Percentiles rank a stretch among this genome's conserved stretches.
These are phyloP conservation scores for Tricharina praecox DNA, from an alignment of 495 filamentous ascomycete genomes.

Conservation along the genomic window DNA sequence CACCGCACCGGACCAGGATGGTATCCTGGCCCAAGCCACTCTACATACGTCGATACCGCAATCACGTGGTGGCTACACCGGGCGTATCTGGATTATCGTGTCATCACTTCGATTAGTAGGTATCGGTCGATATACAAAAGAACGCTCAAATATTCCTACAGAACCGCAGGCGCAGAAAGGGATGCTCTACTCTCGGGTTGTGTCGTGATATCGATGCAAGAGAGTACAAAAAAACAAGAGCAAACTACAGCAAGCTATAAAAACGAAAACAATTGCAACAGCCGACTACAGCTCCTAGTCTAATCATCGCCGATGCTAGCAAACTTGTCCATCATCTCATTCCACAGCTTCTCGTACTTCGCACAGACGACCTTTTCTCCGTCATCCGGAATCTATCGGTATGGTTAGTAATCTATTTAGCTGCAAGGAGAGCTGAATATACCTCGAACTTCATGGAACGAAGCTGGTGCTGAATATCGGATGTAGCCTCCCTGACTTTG, in stretches of 20 bases:
- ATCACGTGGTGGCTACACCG: no score
- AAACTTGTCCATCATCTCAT: slow-evolving; percentile 89
- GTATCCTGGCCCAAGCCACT: no score
- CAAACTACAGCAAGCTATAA: not conserved
- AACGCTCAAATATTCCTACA: no score
- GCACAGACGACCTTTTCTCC: slow-evolving; percentile 21
- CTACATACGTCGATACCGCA: no score
- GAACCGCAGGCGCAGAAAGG: no score
- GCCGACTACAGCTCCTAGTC: not conserved
- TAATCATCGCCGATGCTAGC: slow-evolving; percentile 88
- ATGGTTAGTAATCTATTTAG: slow-evolving; percentile 6
- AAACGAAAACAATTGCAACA: not conserved
- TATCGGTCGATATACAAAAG: no score
- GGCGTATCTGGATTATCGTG: no score
- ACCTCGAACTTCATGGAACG: slow-evolving; percentile 94
- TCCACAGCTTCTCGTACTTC: slow-evolving; percentile 78
- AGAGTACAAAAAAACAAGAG: not conserved
- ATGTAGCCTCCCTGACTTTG: slow-evolving; percentile 80
- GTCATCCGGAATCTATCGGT: slow-evolving; percentile 25
- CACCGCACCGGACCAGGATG: no score
- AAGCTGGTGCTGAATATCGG: slow-evolving; percentile 65
- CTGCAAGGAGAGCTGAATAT: slow-evolving; percentile 24
- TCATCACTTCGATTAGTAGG: no score
- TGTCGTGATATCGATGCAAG: not conserved
- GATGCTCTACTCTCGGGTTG: no score